A percentile compares a stretch with the other conserved stretches of the same genome.
These are phyloP conservation scores for Theobroma grandiflorum DNA, from an alignment of 441 rosid genomes.

Conservation along the genomic window DNA sequence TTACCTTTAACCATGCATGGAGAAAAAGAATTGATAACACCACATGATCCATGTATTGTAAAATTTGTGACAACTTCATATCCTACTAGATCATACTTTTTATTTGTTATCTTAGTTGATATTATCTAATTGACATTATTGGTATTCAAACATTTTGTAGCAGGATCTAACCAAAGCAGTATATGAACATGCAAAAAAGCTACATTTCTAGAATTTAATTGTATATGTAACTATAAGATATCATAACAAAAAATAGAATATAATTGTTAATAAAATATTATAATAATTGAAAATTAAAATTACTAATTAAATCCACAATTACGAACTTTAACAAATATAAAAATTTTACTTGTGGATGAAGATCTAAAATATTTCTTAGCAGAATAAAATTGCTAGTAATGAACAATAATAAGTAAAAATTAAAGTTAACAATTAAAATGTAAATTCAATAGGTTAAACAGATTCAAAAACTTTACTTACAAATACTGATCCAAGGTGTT, in stretches of 20 bases:
- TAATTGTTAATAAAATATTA: no score
- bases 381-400: no score
- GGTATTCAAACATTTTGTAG: background rate
- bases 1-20: background rate
- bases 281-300: no score
- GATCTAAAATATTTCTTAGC: no score
- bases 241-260: background rate
- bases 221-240: background rate
- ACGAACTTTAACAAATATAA: no score
- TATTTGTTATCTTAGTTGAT: background rate
- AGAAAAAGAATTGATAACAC: background rate
- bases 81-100: background rate
- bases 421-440: no score
- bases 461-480: no score
- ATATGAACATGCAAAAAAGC: background rate
- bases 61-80: background rate
- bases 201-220: background rate
- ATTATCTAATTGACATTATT: background rate
- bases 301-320: no score
- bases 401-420: no score
- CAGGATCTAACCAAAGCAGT: background rate
- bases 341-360: no score
- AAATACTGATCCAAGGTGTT: no score
- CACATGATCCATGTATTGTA: background rate
- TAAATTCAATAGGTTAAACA: no score